phyloP scores from a whole-genome alignment of 1,284 basidiomycete species.

The Neonothopanus nambi region DNA sequence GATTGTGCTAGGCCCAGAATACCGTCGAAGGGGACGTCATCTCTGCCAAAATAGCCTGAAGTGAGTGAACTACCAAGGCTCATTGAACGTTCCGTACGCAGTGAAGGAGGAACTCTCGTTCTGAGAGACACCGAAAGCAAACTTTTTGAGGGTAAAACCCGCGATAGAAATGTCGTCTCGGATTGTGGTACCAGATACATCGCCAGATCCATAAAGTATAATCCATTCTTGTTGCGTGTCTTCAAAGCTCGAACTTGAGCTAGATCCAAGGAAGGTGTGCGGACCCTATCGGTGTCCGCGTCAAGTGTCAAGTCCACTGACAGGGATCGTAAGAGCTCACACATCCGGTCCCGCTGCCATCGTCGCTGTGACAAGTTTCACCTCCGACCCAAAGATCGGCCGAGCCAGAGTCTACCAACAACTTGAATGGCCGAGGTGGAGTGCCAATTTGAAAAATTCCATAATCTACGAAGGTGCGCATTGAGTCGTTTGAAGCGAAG shows the following conservation, averaged over 20 bases:
- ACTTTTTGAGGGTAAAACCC: constrained; percentile 54
- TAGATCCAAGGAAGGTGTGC: constrained; percentile 61
- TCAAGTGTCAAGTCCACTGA: neutral
- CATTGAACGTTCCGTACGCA: constrained; percentile 19
- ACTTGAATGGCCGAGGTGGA: constrained; percentile 51
- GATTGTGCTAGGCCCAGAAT: constrained; percentile 76
- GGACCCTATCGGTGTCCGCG: constrained; percentile 35
- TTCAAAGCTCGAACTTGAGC: constrained; percentile 61
- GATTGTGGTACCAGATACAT: constrained; percentile 62
- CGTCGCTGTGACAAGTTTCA: constrained; percentile 36
- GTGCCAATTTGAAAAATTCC: constrained; percentile 64
- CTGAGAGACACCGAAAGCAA: constrained; percentile 68
- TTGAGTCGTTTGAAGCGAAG: neutral
- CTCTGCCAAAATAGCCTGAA: constrained; percentile 48
- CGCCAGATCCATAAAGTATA: constrained; percentile 74
- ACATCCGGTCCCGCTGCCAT: constrained; percentile 32
- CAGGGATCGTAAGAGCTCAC: neutral
- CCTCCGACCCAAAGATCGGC: constrained; percentile 69
- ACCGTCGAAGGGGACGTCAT: constrained; percentile 63
- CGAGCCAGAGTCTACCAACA: constrained; percentile 73
- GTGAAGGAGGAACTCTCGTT: constrained; percentile 60
- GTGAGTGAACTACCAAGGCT: neutral
- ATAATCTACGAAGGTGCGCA: constrained; percentile 39
- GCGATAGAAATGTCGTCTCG: constrained; percentile 66
- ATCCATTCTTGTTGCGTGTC: constrained; percentile 52